Evolutionary conservation across 202 grass and related monocot genomes (phyloP).

Genomic region (Sporobolus alterniflorus): DNA sequence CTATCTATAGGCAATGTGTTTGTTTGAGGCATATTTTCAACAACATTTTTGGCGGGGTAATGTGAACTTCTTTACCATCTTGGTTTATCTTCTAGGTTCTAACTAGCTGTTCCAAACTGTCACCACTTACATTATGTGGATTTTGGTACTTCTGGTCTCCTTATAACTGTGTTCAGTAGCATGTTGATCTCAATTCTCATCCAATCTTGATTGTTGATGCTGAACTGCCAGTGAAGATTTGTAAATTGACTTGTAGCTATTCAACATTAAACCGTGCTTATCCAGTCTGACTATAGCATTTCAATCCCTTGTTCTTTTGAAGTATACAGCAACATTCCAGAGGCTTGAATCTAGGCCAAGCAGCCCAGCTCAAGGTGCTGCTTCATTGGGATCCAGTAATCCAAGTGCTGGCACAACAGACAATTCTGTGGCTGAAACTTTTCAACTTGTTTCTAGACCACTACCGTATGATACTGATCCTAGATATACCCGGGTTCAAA

Average conservation of each 20-base stretch:
- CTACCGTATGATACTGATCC: slow-evolving; percentile 74
- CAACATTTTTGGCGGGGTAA: slow-evolving; percentile 90
- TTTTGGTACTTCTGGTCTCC: slow-evolving; percentile 7
- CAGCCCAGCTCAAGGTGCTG: slow-evolving; percentile 52
- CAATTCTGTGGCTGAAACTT: slow-evolving; percentile 64
- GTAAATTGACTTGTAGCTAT: neutral
- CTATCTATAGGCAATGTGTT: slow-evolving; percentile 77
- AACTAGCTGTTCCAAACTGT: slow-evolving; percentile 4
- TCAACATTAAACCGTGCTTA: neutral
- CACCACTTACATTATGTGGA: neutral
- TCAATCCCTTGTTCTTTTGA: slow-evolving; percentile 29
- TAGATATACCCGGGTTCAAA: slow-evolving; percentile 70
- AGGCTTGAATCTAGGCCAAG: slow-evolving; percentile 75
- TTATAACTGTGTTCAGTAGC: neutral
- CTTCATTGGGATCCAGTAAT: slow-evolving; percentile 47
- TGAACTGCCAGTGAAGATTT: neutral
- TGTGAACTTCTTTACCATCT: slow-evolving; percentile 29
- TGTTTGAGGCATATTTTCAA: slow-evolving; percentile 84
- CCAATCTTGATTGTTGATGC: neutral
- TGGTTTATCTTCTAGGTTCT: neutral
- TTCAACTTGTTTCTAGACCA: slow-evolving; percentile 74
- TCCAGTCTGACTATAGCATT: slow-evolving; percentile 8
- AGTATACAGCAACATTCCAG: slow-evolving; percentile 89
- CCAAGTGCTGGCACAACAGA: slow-evolving; percentile 46
- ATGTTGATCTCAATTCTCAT: slow-evolving; percentile 6